Conservation (phyloP, 177 flowering plant species). For the Telopea speciosissima region DNA sequence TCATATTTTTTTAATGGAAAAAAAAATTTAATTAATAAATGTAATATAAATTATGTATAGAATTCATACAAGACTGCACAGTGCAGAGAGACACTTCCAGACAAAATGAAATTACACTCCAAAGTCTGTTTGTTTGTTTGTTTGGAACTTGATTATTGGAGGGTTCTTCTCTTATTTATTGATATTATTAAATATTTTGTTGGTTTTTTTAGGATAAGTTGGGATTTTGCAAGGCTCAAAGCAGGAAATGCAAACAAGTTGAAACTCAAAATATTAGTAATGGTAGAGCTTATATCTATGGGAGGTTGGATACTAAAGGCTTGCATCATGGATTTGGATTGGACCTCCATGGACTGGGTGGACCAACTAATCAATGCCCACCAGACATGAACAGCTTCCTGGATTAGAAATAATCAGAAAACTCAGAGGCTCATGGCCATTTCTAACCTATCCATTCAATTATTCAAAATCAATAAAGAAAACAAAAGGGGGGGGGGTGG, state of each 20-base stretch:
- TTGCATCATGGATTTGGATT: no score
- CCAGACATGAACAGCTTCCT: not conserved
- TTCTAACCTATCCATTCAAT: no score
- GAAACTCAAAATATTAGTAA: not conserved
- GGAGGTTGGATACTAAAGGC: no score
- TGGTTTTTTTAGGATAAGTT: not conserved
- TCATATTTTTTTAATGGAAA: no score
- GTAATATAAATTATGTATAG: no score
- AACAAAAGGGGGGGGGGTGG: no score
- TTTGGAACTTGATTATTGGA: not conserved
- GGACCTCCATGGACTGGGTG: no score
- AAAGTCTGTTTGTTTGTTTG: not conserved
- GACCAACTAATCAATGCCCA: not conserved
- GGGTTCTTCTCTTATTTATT: not conserved
- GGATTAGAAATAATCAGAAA: not conserved
- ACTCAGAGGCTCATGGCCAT: not conserved
- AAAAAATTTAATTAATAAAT: no score
- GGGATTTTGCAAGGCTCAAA: not conserved
- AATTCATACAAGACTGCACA: no score
- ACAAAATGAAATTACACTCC: not conserved
- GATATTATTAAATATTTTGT: no score
- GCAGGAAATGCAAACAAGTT: not conserved
- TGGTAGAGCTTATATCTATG: not conserved
- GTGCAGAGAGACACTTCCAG: not conserved
- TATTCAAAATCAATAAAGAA: not conserved